Percentiles rank a stretch among this genome's conserved stretches.
These are phyloP conservation scores for Coemansia sp. DNA, from an alignment of 192 early-diverging fungal genomes.

Conservation along the genomic window DNA sequence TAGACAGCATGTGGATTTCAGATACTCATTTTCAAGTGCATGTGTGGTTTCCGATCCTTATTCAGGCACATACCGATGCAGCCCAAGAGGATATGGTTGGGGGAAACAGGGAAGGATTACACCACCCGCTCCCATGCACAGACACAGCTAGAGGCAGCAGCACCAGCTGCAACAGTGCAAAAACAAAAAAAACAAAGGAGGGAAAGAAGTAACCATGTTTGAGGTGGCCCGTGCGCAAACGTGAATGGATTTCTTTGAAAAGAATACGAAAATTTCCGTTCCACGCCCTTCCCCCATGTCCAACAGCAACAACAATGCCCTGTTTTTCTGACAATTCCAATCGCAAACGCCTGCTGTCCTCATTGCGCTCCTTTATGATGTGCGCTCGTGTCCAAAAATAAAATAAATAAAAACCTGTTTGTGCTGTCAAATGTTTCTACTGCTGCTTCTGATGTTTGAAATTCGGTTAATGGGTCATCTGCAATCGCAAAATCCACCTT, in stretches of 20 bases:
- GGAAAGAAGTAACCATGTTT: slow-evolving; percentile 7
- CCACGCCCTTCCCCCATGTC: background rate
- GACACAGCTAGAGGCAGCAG: background rate
- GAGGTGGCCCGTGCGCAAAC: slow-evolving; percentile 2
- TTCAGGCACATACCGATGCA: background rate
- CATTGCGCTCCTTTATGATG: no score
- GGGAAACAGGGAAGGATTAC: background rate
- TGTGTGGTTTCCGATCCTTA: background rate
- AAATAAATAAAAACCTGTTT: background rate
- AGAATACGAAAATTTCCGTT: background rate
- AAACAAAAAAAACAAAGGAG: background rate
- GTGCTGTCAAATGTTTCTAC: background rate
- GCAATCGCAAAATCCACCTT: background rate
- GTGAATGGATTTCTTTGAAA: background rate
- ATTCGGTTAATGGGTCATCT: background rate
- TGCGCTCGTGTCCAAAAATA: no score
- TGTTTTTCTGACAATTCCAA: background rate
- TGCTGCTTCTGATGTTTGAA: background rate
- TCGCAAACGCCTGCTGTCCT: background rate
- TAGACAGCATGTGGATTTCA: background rate
- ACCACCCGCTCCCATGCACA: background rate
- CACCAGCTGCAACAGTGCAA: background rate
- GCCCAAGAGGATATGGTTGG: background rate
- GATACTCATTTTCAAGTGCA: background rate
- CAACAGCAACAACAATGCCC: background rate